Evolutionary conservation across 1,284 basidiomycete species (phyloP), one percentile per base, ranked within the genome.

Genomic region (Malassezia vespertilionis): DNA sequence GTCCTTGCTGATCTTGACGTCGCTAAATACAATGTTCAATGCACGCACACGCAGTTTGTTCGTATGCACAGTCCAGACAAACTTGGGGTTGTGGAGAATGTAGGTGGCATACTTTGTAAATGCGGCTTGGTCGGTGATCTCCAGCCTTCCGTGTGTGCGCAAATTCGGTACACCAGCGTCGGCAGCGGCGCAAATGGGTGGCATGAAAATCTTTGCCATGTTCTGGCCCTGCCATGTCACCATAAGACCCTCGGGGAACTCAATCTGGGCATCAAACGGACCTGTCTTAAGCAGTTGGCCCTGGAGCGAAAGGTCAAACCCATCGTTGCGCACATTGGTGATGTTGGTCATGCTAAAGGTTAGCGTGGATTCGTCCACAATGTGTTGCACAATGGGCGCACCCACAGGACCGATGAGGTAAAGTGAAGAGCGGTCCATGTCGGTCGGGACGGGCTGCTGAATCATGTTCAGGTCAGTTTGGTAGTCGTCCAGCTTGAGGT

Each of bases 51-150:
- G 77, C 38, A 85, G 75, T 28, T 74, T 77, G 30, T 75, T 56
- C 0, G 82, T 81, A 14, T 78, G 79, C 38, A 86, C 80, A 2
- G 76, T 80, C 83, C 83, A 85, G 8, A 77, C 76, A 61, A 85
- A 85, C 44, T 69, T 73, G 10, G 77, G 75, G 52, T 80, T 80
- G 60, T 83, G 80, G 33, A 84, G 72, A 49, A 84, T 69, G 70
- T 76, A 81, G 1, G 75, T 79, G 2, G 83, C 77, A 63, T 83
- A 84, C 11, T 74, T 71, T 1, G 82, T 81, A 65, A 85, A 86
- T 46, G 31, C 54, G 8, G 33, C 49, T 3, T 63, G 42, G 46
- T 71, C 51, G 30, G 63, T 69, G 52, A 72, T 72, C n/a, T 56
- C 63, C 31, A 70, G 44, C 45, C 52, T 46, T 38, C 60, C 67